Base-by-base conservation (phyloP, 148 eudicot genomes). In the Beta vulgaris region DNA sequence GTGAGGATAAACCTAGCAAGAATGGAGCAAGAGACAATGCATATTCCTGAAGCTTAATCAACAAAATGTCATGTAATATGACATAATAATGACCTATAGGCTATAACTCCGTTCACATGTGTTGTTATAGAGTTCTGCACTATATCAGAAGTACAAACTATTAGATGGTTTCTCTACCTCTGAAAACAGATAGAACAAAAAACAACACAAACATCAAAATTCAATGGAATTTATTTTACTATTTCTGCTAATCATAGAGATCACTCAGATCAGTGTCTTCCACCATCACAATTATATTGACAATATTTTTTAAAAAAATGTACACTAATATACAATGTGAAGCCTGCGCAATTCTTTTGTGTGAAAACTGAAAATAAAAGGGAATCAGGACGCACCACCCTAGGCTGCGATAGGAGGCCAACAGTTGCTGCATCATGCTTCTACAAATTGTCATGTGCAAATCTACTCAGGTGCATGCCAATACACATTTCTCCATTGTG, bases 371-470 rank as follows among this genome's bases (percentile, higher is more conserved):
- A 75, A 9, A 35, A 54, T 28, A 51, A 60, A 34, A 9, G 42
- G 64, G 7, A 75, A 54, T 31, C 21, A 67, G 42, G 26, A 68
- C 57, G 35, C 32, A 57, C 42, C 79, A 40, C 66, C 21, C 34
- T 43, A 57, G 55, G 73, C 55, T 36, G 68, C 67, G 37, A 64
- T n/a, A 15, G 68, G n/a, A 37, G 32, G 71, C 60, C 51, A 62
- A 49, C 54, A 32, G 49, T 19, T 34, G 42, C 55, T 51, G 60
- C 78, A 64, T 36, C 60, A 65, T 39, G 63, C 51, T 75, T 13
- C 18, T 12, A 59, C 35, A 59, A 59, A 59, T 44, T 44, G 31
- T 73, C 23, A 46, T 62, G 46, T 18, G 59, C 68, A 51, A 7
- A 15, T 34, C 60, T 57, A 43, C 31, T 72, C 43, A 7, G 40